These are phyloP conservation scores for Fraxinus angustifolia DNA, from an alignment of 305 asterid species.

Conservation along the genomic window DNA sequence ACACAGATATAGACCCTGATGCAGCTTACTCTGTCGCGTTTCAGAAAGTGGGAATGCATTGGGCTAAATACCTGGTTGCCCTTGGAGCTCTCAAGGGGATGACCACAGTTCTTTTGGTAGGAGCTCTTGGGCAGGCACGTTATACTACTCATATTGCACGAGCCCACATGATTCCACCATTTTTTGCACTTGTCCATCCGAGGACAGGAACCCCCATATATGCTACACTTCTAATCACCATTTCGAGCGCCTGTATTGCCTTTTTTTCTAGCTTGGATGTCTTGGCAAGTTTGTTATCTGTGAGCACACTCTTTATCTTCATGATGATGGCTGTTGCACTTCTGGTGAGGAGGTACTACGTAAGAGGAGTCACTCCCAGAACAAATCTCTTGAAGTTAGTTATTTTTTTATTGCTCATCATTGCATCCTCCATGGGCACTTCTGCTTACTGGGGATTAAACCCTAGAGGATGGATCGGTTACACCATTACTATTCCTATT, in stretches of 20 bases:
- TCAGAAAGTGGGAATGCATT: slow-evolving; percentile 64
- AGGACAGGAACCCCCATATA: slow-evolving; percentile 63
- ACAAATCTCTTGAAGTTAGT: slow-evolving; percentile 36
- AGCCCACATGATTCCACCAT: slow-evolving; percentile 75
- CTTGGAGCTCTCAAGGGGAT: slow-evolving; percentile 74
- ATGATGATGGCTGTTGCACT: slow-evolving; percentile 67
- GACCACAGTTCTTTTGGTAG: slow-evolving; percentile 69
- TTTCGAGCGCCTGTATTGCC: slow-evolving; percentile 48
- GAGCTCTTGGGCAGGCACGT: slow-evolving; percentile 73
- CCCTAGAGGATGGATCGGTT: slow-evolving; percentile 60
- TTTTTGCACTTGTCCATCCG: slow-evolving; percentile 70
- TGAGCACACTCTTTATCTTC: slow-evolving; percentile 66
- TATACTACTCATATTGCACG: slow-evolving; percentile 69
- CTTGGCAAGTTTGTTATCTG: slow-evolving; percentile 46
- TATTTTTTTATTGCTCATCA: slow-evolving; percentile 33
- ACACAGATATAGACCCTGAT: slow-evolving; percentile 47
- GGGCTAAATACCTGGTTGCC: slow-evolving; percentile 74
- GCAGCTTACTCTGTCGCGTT: slow-evolving; percentile 71
- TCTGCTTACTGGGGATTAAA: slow-evolving; percentile 58
- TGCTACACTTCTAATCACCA: slow-evolving; percentile 49
- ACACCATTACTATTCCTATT: slow-evolving; percentile 45
- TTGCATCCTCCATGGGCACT: slow-evolving; percentile 54
- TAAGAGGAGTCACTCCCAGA: slow-evolving; percentile 35
- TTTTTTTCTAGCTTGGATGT: slow-evolving; percentile 56
- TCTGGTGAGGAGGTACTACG: slow-evolving; percentile 58